A percentile compares a stretch with the other conserved stretches of the same genome.
Evolutionary conservation across 441 rosid genomes (phyloP).

Genomic region (Eutrema salsugineum): DNA sequence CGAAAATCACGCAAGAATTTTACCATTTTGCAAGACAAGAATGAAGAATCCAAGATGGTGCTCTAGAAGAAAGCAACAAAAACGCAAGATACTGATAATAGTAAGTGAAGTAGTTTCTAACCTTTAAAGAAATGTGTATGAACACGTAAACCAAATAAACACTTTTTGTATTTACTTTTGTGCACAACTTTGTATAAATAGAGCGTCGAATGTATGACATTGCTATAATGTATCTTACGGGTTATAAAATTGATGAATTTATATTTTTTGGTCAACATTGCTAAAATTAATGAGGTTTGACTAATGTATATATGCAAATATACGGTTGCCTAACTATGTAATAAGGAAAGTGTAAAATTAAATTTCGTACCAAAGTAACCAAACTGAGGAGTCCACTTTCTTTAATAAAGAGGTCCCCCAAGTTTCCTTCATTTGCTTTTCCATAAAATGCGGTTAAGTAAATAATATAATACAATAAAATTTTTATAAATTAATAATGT

Average conservation of each 20-base stretch:
- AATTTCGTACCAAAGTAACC: conserved; percentile 21
- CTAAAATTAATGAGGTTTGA: conserved; percentile 9
- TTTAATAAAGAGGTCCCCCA: conserved; percentile 6
- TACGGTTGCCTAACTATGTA: conserved; percentile 12
- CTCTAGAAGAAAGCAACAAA: background rate
- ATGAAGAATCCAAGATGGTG: too few species aligned
- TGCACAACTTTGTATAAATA: background rate
- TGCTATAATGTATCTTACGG: background rate
- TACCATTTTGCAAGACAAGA: background rate
- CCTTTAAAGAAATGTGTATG: background rate
- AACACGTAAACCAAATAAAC: background rate
- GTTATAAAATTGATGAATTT: background rate
- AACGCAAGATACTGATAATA: background rate
- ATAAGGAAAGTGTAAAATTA: background rate
- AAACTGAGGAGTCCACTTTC: conserved; percentile 23
- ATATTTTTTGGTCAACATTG: too few species aligned
- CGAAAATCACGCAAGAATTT: background rate
- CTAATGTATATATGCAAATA: background rate
- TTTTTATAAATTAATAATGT: too few species aligned
- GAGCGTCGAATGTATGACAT: background rate
- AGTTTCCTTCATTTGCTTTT: background rate
- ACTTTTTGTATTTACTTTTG: background rate
- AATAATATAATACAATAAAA: too few species aligned
- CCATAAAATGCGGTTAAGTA: too few species aligned
- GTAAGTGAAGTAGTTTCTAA: background rate